phyloP scores from a whole-genome alignment of 331 rosid species.

The Quercus phellos region DNA sequence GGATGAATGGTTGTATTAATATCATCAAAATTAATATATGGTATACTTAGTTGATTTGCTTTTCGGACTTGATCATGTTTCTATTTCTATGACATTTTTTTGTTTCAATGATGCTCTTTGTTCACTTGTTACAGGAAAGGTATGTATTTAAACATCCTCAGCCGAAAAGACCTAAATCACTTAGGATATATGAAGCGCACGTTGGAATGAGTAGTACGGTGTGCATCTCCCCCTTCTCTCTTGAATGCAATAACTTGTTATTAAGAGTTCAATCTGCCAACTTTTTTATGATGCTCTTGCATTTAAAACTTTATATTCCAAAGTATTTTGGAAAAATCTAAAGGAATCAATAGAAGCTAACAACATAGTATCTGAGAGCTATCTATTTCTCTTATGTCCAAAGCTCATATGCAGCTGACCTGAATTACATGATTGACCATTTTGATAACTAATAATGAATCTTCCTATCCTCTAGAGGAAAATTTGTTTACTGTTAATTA shows the following conservation, averaged over 20 bases:
- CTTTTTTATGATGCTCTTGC: neutral
- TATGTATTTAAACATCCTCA: slow-evolving; percentile 74
- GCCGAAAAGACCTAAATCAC: slow-evolving; percentile 86
- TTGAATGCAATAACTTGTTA: slow-evolving; percentile 24
- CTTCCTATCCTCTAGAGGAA: neutral
- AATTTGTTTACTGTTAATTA: neutral
- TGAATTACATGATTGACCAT: neutral
- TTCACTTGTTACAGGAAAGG: slow-evolving; percentile 52
- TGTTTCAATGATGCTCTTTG: slow-evolving; percentile 11
- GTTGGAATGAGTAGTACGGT: slow-evolving; percentile 98
- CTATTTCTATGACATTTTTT: slow-evolving; percentile 5
- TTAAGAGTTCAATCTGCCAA: neutral
- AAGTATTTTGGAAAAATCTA: neutral
- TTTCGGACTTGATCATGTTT: neutral
- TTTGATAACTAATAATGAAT: neutral
- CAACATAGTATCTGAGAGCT: neutral
- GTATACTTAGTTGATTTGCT: neutral
- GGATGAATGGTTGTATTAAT: slow-evolving; percentile 8
- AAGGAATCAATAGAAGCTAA: neutral
- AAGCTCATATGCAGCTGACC: neutral
- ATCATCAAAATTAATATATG: slow-evolving; percentile 1
- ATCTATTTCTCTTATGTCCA: neutral
- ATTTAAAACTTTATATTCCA: slow-evolving; percentile 1
- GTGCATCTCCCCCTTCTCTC: slow-evolving; percentile 26
- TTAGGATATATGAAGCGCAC: slow-evolving; percentile 86